Evolutionary conservation across 2,329 filamentous ascomycete species (phyloP), one percentile per base, ranked within the genome.

Genomic region (Talaromyces sp.): DNA sequence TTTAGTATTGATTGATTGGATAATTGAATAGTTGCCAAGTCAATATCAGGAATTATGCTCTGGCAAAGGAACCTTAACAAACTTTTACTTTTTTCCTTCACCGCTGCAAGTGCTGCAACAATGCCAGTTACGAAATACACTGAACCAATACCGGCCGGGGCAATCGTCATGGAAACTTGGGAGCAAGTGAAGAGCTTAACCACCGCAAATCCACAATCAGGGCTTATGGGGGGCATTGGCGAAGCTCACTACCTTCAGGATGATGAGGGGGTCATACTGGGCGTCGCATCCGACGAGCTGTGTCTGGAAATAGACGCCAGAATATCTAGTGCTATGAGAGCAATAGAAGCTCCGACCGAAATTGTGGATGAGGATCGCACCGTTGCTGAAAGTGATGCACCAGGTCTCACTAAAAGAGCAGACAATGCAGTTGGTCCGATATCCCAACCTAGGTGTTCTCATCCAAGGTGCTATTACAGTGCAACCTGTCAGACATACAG

Each of bases 391-490:
- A 34, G 17, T 19, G 17, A 43, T n/a, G 43, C n/a, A 45, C 43
- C 8, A 22, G n/a, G 43, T 19, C 10, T 19, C 13, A 45, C 43
- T 22, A 45, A 22, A 67, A 51, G 67, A 66, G 17, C n/a, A 8
- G 38, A 8, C 15, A n/a, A 43, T 43, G 17, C 38, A n/a, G 38
- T 43, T 43, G 38, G 17, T 7, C 38, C 38, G 38, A 43, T n/a
- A 43, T 7, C 15, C 2, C 17, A 43, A 43, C 38, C 17, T n/a
- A n/a, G 15, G 15, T 43, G 38, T 43, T 43, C 17, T 43, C 17
- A 43, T 43, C 38, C 38, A 43, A n/a, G 38, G 15, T n/a, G 13
- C 6, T 43, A 34, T 38, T 38, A 38, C 15, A 38, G 36, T 38
- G 36, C 1, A 17, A 17, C 36, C 15, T 43, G 38, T n/a, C 38